phyloP scores from a whole-genome alignment of 129 eudicot genomes.

The Lactuca sativa region DNA sequence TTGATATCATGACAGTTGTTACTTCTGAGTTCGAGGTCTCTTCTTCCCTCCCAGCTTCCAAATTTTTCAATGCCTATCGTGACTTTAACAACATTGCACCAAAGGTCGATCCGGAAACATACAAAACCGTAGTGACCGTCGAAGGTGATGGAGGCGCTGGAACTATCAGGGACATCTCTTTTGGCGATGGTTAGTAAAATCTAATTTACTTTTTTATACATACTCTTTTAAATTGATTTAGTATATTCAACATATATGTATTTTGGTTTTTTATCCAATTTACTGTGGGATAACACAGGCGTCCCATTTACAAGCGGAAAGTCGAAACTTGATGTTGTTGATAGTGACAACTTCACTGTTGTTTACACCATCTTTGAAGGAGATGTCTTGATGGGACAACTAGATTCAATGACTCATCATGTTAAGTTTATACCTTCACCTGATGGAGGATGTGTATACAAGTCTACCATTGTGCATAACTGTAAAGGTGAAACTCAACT shows the following conservation, averaged over 20 bases:
- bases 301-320: slow-evolving; percentile 11
- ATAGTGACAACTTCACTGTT: slow-evolving; percentile 2
- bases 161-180: slow-evolving; percentile 6
- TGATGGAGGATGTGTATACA: slow-evolving; percentile 19
- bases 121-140: slow-evolving; percentile 11
- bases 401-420: slow-evolving; percentile 7
- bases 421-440: slow-evolving; percentile 10
- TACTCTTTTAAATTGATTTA: not conserved
- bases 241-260: not conserved
- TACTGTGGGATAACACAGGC: not conserved
- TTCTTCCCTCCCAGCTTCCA: slow-evolving; percentile 13
- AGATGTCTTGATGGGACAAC: slow-evolving; percentile 14
- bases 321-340: slow-evolving; percentile 22
- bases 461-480: slow-evolving; percentile 9
- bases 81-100: slow-evolving; percentile 19
- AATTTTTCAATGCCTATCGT: slow-evolving; percentile 15
- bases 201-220: not conserved
- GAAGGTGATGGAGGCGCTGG: slow-evolving; percentile 21
- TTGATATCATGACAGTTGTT: slow-evolving; percentile 1
- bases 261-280: not conserved
- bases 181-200: slow-evolving; percentile 19
- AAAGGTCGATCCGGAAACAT: slow-evolving; percentile 7
- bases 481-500: not conserved
- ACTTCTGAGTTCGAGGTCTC: not conserved
- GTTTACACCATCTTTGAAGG: slow-evolving; percentile 17